Evolutionary conservation across 192 early-diverging fungal species (phyloP).

Genomic region (Gaertneriomyces sp.): DNA sequence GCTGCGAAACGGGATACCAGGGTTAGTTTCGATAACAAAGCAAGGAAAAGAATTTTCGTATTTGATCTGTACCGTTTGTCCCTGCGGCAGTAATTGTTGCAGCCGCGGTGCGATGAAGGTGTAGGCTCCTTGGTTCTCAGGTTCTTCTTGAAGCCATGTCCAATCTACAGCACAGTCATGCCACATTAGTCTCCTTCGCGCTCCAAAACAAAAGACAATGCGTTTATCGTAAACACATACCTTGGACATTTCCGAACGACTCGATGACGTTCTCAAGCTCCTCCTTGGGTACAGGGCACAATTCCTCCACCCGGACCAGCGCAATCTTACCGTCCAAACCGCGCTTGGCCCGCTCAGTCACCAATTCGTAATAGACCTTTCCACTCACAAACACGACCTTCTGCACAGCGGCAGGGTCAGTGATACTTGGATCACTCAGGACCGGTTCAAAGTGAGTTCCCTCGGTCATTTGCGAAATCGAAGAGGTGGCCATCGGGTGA

Average conservation of each 20-base stretch:
- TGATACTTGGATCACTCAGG: constrained; percentile 57
- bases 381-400: constrained; percentile 85
- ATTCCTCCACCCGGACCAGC: constrained; percentile 85
- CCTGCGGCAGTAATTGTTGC: constrained; percentile 64
- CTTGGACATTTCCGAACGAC: constrained; percentile 58
- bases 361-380: constrained; percentile 90
- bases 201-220: background rate
- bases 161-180: constrained; percentile 28
- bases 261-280: constrained; percentile 62
- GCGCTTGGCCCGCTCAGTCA: constrained; percentile 67
- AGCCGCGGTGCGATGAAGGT: constrained; percentile 84
- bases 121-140: constrained; percentile 88
- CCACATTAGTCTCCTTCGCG: constrained; percentile 11
- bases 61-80: constrained; percentile 12
- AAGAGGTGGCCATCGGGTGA: constrained; percentile 59
- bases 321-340: constrained; percentile 59
- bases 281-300: constrained; percentile 83
- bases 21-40: background rate
- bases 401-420: constrained; percentile 40
- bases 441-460: constrained; percentile 85
- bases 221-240: constrained; percentile 24
- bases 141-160: constrained; percentile 74
- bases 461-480: constrained; percentile 76
- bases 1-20: constrained; percentile 7
- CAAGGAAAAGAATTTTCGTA: background rate